Percentiles rank a stretch among this genome's conserved stretches.
phyloP scores from a whole-genome alignment of 106 monocot genomes.

The Dioscorea zingiberensis region DNA sequence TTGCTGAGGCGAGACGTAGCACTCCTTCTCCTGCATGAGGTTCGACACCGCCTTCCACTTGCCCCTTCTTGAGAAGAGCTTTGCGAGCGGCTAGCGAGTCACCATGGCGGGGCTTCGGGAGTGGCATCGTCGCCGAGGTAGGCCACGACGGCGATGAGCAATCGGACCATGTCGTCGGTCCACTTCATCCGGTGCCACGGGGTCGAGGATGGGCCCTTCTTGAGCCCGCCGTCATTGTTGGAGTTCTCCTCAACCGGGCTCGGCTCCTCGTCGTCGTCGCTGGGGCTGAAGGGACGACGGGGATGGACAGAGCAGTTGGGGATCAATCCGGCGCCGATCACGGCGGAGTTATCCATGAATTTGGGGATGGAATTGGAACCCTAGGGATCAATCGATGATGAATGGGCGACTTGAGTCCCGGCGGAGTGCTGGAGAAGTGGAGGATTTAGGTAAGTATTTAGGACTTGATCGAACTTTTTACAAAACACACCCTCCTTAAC shows the following conservation, averaged over 20 bases:
- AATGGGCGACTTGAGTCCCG: no score
- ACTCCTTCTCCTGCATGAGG: slow-evolving; percentile 41
- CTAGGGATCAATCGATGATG: no score
- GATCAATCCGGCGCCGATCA: no score
- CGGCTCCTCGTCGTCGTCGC: no score
- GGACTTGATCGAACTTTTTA: no score
- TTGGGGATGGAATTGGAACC: no score
- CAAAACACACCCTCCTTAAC: no score
- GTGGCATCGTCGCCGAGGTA: slow-evolving; percentile 41
- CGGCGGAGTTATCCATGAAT: no score
- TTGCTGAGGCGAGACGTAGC: slow-evolving; percentile 60
- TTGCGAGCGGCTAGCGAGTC: background rate
- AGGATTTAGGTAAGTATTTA: no score
- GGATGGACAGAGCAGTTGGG: background rate
- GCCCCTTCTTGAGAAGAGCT: slow-evolving; percentile 59
- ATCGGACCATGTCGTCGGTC: slow-evolving; percentile 51
- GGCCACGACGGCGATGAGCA: slow-evolving; percentile 45
- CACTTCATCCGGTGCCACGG: slow-evolving; percentile 78
- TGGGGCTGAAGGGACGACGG: background rate
- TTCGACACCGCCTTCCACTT: slow-evolving; percentile 66
- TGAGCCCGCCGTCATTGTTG: background rate
- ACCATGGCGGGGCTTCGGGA: slow-evolving; percentile 6
- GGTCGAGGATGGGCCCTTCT: slow-evolving; percentile 3
- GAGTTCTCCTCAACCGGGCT: no score
- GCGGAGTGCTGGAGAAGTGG: no score